Evolutionary conservation across 2,329 filamentous ascomycete species (phyloP), one percentile per base, ranked within the genome.

Genomic region (Neonectria faginata): DNA sequence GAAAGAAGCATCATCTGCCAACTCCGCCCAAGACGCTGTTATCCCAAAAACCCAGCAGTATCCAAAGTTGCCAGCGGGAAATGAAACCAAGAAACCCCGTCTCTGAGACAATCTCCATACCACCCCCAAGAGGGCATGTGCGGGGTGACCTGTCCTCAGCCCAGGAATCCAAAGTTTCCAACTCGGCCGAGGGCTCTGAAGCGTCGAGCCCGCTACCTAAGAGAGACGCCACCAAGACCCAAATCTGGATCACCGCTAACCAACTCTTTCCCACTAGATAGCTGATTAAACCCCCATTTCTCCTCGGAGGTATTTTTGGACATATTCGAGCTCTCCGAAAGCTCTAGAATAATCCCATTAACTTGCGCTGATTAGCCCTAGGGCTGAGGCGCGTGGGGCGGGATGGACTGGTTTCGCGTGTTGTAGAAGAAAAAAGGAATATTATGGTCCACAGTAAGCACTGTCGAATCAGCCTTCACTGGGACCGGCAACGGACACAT

Each of bases 401-500:
- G 56, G 29, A 42, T 33, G 36, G 44, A 20, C 22, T 42, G 42
- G 36, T 48, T 48, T 59, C 51, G 33, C 36, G 44, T 52, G n/a
- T 54, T 42, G 29, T 59, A 25, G 25, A 55, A 52, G 42, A 53
- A 52, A 45, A 22, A 55, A 47, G 42, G 41, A 47, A 31, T 25
- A 25, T 55, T 56, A 20, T 42, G 41, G 25, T 36, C 22, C 44
- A 36, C 33, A 36, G 36, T 36, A 56, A 55, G 56, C 20, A 25
- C 18, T 10, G 42, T 44, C 8, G n/a, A 50, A 60, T 77, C 73
- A 77, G 52, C 74, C 73, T 42, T 69, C 71, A 69, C 73, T 76
- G 18, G 74, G 65, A 20, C 73, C 71, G 16, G 67, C 72, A 29
- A 64, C 60, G 3, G 56, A 29, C 18, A 50, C 64, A 29, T 63